Evolutionary conservation across 768 basidiomycete species (phyloP).

Genomic region (Vararia minispora): DNA sequence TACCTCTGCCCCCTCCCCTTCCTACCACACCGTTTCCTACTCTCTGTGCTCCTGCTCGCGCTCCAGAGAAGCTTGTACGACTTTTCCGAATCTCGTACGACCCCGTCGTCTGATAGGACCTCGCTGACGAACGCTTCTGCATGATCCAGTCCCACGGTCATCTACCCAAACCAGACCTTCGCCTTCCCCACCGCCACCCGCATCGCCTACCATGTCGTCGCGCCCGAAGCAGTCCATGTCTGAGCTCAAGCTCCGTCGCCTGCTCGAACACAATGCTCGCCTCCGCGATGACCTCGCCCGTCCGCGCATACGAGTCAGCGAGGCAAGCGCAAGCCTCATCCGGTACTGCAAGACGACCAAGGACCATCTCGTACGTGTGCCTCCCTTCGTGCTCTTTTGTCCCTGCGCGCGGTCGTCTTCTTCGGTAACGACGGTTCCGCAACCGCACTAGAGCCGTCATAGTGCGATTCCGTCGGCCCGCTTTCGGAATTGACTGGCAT

Average conservation of each 20-base stretch:
- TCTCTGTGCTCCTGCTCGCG: too few species aligned
- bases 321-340: slow-evolving; percentile 62
- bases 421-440: too few species aligned
- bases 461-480: too few species aligned
- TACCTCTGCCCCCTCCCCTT: too few species aligned
- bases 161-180: background rate
- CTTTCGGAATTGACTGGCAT: background rate
- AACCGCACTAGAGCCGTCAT: too few species aligned
- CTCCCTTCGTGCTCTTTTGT: slow-evolving; percentile 4
- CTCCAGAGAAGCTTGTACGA: too few species aligned
- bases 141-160: background rate
- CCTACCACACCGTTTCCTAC: too few species aligned
- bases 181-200: background rate
- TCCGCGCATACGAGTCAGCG: slow-evolving; percentile 61
- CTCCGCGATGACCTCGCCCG: slow-evolving; percentile 62
- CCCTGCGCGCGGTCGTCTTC: background rate
- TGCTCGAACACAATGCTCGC: slow-evolving; percentile 66
- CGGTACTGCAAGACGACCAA: slow-evolving; percentile 64
- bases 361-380: slow-evolving; percentile 47
- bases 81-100: too few species aligned
- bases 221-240: slow-evolving; percentile 67
- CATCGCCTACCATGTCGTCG: slow-evolving; percentile 36
- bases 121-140: too few species aligned
- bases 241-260: slow-evolving; percentile 69
- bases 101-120: too few species aligned